phyloP scores from a whole-genome alignment of 441 rosid species.

The Omphalea diandra region DNA sequence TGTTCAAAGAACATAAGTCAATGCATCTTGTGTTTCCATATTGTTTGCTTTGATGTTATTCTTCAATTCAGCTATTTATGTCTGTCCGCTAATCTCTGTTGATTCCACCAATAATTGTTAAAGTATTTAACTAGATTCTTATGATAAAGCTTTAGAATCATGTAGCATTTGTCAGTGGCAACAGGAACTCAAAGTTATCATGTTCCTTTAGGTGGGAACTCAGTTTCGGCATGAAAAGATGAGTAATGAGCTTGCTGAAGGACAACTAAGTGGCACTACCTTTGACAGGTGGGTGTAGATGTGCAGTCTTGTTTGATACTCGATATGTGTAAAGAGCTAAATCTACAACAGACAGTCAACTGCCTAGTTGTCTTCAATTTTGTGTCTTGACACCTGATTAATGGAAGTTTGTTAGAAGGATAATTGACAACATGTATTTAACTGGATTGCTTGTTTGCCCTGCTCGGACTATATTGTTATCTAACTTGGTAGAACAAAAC shows the following conservation, averaged over 20 bases:
- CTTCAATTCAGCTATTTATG: neutral
- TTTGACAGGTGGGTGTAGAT: constrained; percentile 68
- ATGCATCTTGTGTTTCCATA: neutral
- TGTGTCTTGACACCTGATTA: neutral
- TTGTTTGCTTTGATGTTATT: neutral
- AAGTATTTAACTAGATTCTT: neutral
- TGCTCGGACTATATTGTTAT: neutral
- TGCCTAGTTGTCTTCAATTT: neutral
- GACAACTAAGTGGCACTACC: constrained; percentile 65
- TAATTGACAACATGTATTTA: neutral
- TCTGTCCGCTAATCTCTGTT: neutral
- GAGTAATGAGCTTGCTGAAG: constrained; percentile 83
- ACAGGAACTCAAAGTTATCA: neutral
- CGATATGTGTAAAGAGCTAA: neutral
- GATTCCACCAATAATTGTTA: neutral
- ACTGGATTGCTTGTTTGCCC: neutral
- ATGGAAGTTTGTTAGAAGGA: neutral
- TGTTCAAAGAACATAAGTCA: neutral
- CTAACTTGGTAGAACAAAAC: neutral
- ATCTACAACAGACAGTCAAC: neutral
- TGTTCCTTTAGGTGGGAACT: constrained; percentile 72
- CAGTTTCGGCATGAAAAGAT: constrained; percentile 96
- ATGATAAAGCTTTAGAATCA: neutral
- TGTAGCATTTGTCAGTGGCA: neutral
- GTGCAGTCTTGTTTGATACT: neutral